Percentiles rank a stretch among this genome's conserved stretches.
These are phyloP conservation scores for Kregervanrija delftensis DNA, from an alignment of 805 yeast species.

Conservation along the genomic window DNA sequence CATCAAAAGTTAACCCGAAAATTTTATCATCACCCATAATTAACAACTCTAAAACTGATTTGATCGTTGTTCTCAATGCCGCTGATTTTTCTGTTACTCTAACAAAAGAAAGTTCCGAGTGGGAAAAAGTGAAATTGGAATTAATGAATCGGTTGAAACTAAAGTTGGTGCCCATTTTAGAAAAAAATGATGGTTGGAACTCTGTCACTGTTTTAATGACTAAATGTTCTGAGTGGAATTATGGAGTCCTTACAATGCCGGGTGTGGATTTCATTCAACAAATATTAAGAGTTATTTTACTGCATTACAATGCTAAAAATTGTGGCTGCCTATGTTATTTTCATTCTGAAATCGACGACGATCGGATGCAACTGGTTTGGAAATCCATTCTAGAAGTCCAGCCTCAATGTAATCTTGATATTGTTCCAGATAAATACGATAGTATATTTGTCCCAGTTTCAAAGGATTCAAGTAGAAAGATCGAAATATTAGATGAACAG, in stretches of 20 bases:
- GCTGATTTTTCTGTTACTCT: too few relatives aligned
- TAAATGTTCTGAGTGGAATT: conserved; percentile 10
- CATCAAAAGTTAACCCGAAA: too few relatives aligned
- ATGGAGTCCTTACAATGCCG: conserved; percentile 12
- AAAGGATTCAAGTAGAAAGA: conserved; percentile 47
- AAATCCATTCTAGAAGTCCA: too few relatives aligned
- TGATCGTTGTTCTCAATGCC: too few relatives aligned
- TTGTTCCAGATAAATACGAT: conserved; percentile 13
- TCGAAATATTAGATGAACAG: conserved; percentile 31
- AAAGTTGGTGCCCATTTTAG: too few relatives aligned
- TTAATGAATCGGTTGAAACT: too few relatives aligned
- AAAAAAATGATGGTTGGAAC: conserved; percentile 1
- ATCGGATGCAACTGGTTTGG: too few relatives aligned
- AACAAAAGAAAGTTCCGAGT: too few relatives aligned
- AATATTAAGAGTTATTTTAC: conserved; percentile 13
- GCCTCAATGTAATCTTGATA: not conserved
- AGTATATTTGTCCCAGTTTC: conserved; percentile 36
- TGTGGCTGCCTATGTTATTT: not conserved
- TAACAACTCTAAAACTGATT: too few relatives aligned
- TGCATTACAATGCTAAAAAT: not conserved
- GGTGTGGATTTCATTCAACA: conserved; percentile 23
- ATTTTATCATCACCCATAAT: too few relatives aligned
- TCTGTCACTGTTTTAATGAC: conserved; percentile 4
- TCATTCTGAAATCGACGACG: not conserved
- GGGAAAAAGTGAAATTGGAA: too few relatives aligned